These are phyloP conservation scores for Neonectria hederae DNA, from an alignment of 2,329 filamentous ascomycete species.

Conservation along the genomic window DNA sequence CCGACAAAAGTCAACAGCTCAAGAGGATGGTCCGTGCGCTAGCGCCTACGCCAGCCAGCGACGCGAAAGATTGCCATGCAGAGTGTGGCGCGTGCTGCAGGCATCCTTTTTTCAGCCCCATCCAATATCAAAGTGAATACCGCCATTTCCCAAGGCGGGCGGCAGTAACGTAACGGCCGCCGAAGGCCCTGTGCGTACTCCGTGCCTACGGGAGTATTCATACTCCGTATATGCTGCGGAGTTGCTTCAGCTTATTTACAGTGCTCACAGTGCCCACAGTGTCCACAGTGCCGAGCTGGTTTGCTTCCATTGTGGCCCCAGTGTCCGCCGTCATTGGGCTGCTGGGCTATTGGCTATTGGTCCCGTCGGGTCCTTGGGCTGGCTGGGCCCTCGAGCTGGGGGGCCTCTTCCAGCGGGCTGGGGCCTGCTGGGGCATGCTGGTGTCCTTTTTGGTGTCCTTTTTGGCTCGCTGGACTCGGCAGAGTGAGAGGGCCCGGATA, in stretches of 20 bases:
- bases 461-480: conserved; percentile 4
- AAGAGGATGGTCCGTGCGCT: conserved; percentile 34
- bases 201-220: background rate
- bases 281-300: background rate
- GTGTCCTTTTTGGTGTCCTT: conserved; percentile 12
- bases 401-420: conserved; percentile 5
- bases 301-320: background rate
- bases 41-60: background rate
- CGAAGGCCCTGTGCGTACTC: background rate
- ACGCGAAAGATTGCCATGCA: conserved; percentile 5
- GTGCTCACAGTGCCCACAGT: background rate
- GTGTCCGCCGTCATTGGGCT: conserved; percentile 1
- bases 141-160: background rate
- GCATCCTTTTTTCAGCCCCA: conserved; percentile 6
- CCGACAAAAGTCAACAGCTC: conserved; percentile 32
- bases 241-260: too few relatives aligned
- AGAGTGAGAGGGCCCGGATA: conserved; percentile 30
- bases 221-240: background rate
- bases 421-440: background rate
- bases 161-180: background rate
- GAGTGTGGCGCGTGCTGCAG: conserved; percentile 26
- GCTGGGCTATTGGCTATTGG: background rate
- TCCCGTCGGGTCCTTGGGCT: background rate
- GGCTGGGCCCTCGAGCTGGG: background rate
- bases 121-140: background rate